Evolutionary conservation across 331 rosid genomes (phyloP), one percentile per base, ranked within the genome.

Genomic region (Malus hybrid): DNA sequence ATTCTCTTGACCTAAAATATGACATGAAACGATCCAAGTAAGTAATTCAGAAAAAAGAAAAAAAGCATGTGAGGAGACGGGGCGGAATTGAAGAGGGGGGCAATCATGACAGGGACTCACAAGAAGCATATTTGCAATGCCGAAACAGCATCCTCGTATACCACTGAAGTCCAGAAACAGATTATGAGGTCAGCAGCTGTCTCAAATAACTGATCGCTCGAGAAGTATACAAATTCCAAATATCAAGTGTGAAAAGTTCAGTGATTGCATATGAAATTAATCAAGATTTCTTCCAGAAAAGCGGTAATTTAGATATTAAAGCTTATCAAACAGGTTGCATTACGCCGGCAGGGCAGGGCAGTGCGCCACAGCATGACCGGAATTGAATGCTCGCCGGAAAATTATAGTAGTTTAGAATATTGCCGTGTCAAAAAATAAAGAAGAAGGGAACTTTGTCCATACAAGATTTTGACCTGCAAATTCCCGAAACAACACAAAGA

Each of bases 401-500:
- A 44, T 44, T 44, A 11, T 44, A 44, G 15, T 44, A 44, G 50
- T 33, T 33, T 33, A 33, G 39, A 33, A 33, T 33, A 33, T 33
- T 33, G 39, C 39, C 10, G 13, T 42, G 1, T 3, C 48, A 10
- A 44, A 44, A 36, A 44, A 44, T 39, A 62, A 75, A 69, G 83
- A 80, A 80, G 84, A 83, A 86, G 92, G 87, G 91, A 81, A 78
- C 82, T 77, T 75, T 55, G 93, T 85, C 93, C 97, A 90, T 94
- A 92, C 99, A 92, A 94, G 97, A 92, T 90, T 86, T 90, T 87
- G 93, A 94, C 99, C 99, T 92, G 99, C 93, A 92, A 82, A 94
- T 88, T 90, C 97, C 99, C 13, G 99, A 89, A 69, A 77, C 83
- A 63, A 86, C 42, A 81, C 97, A 94, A 46, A 94, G 57, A 57